These are phyloP conservation scores for Tritrichomonas musculus DNA, from an alignment of 208 protist species.

Conservation along the genomic window DNA sequence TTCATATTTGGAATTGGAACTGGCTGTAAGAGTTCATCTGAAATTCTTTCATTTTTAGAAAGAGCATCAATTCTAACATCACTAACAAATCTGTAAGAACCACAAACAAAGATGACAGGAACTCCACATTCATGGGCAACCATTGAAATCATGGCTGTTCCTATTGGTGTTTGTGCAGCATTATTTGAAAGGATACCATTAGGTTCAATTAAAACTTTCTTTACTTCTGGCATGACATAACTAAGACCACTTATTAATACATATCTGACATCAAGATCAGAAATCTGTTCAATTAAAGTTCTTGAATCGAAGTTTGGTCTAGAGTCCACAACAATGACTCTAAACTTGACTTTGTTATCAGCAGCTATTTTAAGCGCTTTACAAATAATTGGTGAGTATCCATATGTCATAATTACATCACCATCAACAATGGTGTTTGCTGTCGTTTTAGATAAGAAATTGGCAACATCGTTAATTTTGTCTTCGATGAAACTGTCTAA, in stretches of 20 bases:
- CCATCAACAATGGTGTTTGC: not conserved
- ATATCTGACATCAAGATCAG: not conserved
- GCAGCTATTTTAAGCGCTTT: not conserved
- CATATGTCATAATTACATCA: constrained; percentile 19
- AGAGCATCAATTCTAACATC: constrained; percentile 16
- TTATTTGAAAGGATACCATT: not conserved
- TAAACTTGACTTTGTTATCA: not conserved
- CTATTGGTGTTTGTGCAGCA: not conserved
- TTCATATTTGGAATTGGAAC: not conserved
- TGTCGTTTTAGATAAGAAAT: not conserved
- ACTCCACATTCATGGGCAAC: not conserved
- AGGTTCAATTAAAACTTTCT: constrained; percentile 3
- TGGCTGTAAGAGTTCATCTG: not conserved
- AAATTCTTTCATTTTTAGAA: not conserved
- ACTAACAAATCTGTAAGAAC: not conserved
- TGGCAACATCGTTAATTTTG: not conserved
- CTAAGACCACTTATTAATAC: not conserved
- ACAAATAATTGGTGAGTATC: not conserved
- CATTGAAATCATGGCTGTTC: constrained; percentile 31
- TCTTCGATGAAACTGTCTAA: not conserved
- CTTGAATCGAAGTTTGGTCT: not conserved
- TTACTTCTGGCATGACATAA: constrained; percentile 27
- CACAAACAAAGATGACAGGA: not conserved
- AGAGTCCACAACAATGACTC: not conserved
- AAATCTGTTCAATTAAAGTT: not conserved